Evolutionary conservation across 495 filamentous ascomycete species (phyloP).

Genomic region (Penicillium longicatenatum): DNA sequence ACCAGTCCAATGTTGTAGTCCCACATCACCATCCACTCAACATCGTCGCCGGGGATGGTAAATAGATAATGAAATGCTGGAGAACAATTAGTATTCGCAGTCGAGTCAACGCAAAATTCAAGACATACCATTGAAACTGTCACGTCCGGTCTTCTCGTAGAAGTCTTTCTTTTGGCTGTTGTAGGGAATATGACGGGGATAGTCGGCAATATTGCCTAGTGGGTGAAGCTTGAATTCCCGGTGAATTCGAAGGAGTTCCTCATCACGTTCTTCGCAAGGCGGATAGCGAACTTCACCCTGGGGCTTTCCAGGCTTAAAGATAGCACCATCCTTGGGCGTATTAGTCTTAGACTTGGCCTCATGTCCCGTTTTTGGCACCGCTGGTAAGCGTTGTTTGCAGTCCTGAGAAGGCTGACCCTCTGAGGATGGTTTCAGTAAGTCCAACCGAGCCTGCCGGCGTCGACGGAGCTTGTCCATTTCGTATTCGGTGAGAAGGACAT

Average conservation of each 20-base stretch:
- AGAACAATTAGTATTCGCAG: background rate
- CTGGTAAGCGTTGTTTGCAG: background rate
- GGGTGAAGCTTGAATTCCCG: conserved; percentile 65
- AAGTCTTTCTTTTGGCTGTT: conserved; percentile 91
- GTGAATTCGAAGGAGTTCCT: conserved; percentile 55
- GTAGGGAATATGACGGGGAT: conserved; percentile 82
- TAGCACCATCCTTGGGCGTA: conserved; percentile 59
- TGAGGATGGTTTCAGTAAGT: too few species aligned
- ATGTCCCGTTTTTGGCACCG: background rate
- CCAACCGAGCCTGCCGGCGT: too few species aligned
- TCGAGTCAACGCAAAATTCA: background rate
- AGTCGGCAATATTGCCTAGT: conserved; percentile 66
- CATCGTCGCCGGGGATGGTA: conserved; percentile 65
- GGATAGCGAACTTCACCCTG: conserved; percentile 66
- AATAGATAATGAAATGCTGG: conserved; percentile 94
- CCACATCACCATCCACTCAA: conserved; percentile 83
- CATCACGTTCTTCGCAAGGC: conserved; percentile 64
- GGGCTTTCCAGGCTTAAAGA: conserved; percentile 57
- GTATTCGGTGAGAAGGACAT: too few species aligned
- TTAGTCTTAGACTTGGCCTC: conserved; percentile 54
- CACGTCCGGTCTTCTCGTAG: conserved; percentile 77
- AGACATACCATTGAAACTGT: conserved; percentile 79
- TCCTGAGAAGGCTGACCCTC: too few species aligned
- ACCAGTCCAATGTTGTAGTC: conserved; percentile 97
- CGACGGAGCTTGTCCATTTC: too few species aligned